These are phyloP conservation scores for Pythium chondricola DNA, from an alignment of 352 stramenopile genomes.

Conservation along the genomic window DNA sequence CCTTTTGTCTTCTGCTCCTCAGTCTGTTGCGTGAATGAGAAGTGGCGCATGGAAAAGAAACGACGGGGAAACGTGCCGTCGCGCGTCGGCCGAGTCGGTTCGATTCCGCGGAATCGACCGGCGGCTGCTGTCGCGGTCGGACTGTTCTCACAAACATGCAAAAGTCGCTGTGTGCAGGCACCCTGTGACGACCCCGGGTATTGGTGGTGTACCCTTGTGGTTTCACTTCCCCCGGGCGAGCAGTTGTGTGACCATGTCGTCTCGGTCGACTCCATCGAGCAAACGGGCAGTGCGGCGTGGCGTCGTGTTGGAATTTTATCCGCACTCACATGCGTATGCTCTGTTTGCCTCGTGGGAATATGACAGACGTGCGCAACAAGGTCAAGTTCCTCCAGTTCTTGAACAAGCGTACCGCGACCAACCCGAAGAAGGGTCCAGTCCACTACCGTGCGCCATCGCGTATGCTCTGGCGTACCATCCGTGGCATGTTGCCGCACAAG, in stretches of 20 bases:
- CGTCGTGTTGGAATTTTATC: conserved; percentile 9
- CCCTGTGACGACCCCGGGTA: conserved; percentile 36
- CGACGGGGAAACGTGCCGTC: too few relatives aligned
- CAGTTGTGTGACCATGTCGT: conserved; percentile 75
- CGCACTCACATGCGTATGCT: not conserved
- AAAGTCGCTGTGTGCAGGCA: conserved; percentile 89
- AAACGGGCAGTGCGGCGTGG: too few relatives aligned
- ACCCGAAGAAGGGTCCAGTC: conserved; percentile 95
- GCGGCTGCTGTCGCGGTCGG: too few relatives aligned
- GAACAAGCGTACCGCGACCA: conserved; percentile 98
- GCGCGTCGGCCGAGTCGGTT: too few relatives aligned
- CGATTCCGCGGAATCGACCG: too few relatives aligned
- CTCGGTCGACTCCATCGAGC: too few relatives aligned
- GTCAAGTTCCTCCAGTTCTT: conserved; percentile 98
- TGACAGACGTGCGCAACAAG: conserved; percentile 92
- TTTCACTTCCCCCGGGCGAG: conserved; percentile 5
- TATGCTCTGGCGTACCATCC: conserved; percentile 91
- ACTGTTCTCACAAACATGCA: conserved; percentile 83
- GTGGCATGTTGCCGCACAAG: conserved; percentile 99
- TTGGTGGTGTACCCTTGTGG: not conserved
- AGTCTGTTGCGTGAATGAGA: too few relatives aligned
- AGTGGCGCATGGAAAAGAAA: too few relatives aligned
- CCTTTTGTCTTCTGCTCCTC: too few relatives aligned
- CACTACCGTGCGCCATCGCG: conserved; percentile 96
- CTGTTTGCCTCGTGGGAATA: not conserved